phyloP scores from a whole-genome alignment of 208 protist genomes.

The Sergeia podlipaevii region DNA sequence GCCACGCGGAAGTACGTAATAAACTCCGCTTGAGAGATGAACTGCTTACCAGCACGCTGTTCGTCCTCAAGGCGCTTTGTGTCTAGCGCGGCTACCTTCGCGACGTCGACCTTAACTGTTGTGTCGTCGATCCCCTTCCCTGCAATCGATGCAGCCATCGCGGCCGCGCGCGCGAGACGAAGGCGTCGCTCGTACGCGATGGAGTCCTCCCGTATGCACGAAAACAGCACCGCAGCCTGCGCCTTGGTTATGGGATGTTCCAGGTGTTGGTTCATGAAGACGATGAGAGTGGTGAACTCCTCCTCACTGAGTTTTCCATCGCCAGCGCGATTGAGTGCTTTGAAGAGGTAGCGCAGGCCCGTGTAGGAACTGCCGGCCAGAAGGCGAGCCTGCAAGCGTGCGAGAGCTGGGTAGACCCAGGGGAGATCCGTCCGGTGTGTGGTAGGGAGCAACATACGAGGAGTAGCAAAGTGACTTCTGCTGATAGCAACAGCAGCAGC shows the following conservation, averaged over 20 bases:
- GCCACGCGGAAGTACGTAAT: slow-evolving; percentile 43
- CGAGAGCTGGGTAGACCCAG: slow-evolving; percentile 59
- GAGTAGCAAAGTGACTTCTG: no score
- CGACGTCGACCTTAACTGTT: not conserved
- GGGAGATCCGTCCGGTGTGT: slow-evolving; percentile 18
- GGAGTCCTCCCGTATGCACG: slow-evolving; percentile 31
- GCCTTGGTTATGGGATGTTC: slow-evolving; percentile 34
- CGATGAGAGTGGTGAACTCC: slow-evolving; percentile 50
- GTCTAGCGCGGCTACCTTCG: not conserved
- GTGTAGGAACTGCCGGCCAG: slow-evolving; percentile 22
- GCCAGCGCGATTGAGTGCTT: slow-evolving; percentile 35
- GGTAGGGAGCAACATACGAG: no score
- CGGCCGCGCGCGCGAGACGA: not conserved
- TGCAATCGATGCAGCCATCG: not conserved
- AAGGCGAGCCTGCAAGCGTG: slow-evolving; percentile 54
- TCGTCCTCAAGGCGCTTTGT: slow-evolving; percentile 4
- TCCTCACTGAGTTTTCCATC: slow-evolving; percentile 45
- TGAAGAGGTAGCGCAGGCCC: slow-evolving; percentile 39
- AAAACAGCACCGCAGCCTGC: slow-evolving; percentile 31
- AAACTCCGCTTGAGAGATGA: slow-evolving; percentile 42
- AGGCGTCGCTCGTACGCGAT: slow-evolving; percentile 8
- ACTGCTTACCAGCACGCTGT: slow-evolving; percentile 9
- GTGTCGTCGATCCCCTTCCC: not conserved
- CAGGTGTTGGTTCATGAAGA: slow-evolving; percentile 47
- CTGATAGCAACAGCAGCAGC: no score